Base-by-base conservation (phyloP, 2,329 filamentous ascomycete species). In the Microsporum audouinii region DNA sequence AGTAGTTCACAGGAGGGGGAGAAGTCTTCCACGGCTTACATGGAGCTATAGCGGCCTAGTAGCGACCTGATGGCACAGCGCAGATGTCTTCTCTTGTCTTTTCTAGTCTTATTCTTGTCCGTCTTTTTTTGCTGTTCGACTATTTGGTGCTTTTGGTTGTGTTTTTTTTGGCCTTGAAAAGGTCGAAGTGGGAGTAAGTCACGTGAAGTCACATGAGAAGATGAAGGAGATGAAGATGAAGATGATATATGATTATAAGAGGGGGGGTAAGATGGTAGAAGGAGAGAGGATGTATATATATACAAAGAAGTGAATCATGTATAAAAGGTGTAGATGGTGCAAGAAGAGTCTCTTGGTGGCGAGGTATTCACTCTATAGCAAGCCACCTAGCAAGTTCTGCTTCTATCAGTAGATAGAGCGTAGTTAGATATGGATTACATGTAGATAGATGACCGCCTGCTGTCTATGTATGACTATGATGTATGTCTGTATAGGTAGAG, bases 151-250 rank as follows among this genome's bases (percentile, higher is more conserved):
- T 29, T 23, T n/a, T 34, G 12, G 3, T 55, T 55, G 31, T 10
- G 17, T 23, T 43, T 49, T 59, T 47, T 23, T 23, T 23, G 5
- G 39, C 27, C 41, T 43, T 59, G 57, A 14, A 43, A 47, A 59
- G 45, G 49, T 55, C 49, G 49, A 55, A 55, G 57, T 59, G 57
- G 57, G 57, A 59, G 57, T 41, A 23, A 7, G 56, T 43, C 57
- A 59, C 57, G 57, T 59, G 57, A 29, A 43, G 36, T 59, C 36
- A 41, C 56, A 10, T 23, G 56, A 53, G 27, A 31, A 33, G 47
- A 51, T 33, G 49, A 17, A n/a, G 49, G 14, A 31, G 47, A 34
- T 7, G 29, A 53, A 33, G 12, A 8, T 10, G 2, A 12, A 14
- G 27, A 31, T 27, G 27, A 31, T 31, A 29, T 14, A 31, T n/a